phyloP scores from a whole-genome alignment of 257 asterid species.

The Lycium barbarum region DNA sequence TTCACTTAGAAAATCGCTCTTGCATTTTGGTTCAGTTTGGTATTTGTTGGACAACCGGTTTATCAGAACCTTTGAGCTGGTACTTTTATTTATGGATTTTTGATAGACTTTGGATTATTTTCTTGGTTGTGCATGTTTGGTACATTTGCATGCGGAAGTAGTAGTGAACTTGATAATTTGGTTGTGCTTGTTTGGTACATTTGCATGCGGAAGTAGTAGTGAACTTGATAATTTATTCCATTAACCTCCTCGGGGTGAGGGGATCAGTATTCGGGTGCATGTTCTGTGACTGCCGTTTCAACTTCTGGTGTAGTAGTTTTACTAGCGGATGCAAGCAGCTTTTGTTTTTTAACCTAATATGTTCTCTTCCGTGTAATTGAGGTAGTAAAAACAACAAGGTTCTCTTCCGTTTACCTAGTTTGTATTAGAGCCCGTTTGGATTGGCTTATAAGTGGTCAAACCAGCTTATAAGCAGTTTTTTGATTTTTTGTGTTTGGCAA shows the following conservation, averaged over 20 bases:
- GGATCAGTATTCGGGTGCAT: neutral
- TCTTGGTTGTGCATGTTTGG: neutral
- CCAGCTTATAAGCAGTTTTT: too few species aligned
- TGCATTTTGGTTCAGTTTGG: conserved; percentile 26
- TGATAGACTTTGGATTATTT: neutral
- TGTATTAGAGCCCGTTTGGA: too few species aligned
- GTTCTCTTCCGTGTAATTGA: too few species aligned
- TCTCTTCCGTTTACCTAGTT: too few species aligned
- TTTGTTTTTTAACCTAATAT: too few species aligned
- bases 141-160: neutral
- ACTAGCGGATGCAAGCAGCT: neutral
- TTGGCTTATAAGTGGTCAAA: too few species aligned
- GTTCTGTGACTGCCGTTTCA: neutral
- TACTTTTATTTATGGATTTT: neutral
- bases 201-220: neutral
- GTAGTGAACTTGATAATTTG: neutral
- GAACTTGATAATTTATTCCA: neutral
- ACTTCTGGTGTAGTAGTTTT: neutral
- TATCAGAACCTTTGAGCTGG: conserved; percentile 23
- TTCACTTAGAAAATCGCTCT: neutral
- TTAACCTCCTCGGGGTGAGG: neutral
- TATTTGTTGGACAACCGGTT: neutral
- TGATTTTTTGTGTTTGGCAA: too few species aligned
- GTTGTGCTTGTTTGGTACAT: neutral
- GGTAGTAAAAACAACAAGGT: too few species aligned